These are phyloP conservation scores for Lepidium sativum DNA, from an alignment of 345 rosid species.

Conservation along the genomic window DNA sequence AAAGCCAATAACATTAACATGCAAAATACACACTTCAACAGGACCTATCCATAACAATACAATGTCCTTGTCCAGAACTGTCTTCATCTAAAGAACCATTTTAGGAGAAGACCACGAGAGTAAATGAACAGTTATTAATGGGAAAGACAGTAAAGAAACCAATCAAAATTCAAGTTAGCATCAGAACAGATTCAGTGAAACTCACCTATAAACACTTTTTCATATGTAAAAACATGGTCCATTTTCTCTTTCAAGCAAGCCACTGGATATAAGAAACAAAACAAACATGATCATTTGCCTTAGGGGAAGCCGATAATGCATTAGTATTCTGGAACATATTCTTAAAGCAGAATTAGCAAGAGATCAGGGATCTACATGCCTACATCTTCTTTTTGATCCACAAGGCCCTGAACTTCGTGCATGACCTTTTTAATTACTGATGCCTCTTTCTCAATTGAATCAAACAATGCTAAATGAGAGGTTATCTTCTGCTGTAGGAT, in stretches of 20 bases:
- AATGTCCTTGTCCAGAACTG: too few relatives aligned
- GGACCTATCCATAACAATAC: not conserved
- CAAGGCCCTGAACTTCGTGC: slow-evolving; percentile 43
- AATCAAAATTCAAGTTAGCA: not conserved
- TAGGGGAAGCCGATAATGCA: not conserved
- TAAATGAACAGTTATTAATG: not conserved
- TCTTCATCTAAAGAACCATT: not conserved
- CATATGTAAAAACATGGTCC: slow-evolving; percentile 48
- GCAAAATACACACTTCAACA: not conserved
- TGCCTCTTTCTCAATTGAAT: slow-evolving; percentile 76
- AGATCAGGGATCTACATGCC: slow-evolving; percentile 45
- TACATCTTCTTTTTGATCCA: slow-evolving; percentile 66
- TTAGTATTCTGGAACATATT: not conserved
- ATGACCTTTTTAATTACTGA: slow-evolving; percentile 47
- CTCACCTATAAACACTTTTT: slow-evolving; percentile 50
- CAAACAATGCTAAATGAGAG: slow-evolving; percentile 60
- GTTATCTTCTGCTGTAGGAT: slow-evolving; percentile 45
- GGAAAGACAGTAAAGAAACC: not conserved
- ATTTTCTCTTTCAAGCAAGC: slow-evolving; percentile 57
- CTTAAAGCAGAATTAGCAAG: slow-evolving; percentile 7
- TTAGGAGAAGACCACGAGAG: not conserved
- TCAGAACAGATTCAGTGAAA: slow-evolving; percentile 1
- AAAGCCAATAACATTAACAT: not conserved
- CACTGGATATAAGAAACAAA: slow-evolving; percentile 36
- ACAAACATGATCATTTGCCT: not conserved